These are phyloP conservation scores for Leucocoprinus birnbaumii DNA, from an alignment of 768 basidiomycete genomes.

Conservation along the genomic window DNA sequence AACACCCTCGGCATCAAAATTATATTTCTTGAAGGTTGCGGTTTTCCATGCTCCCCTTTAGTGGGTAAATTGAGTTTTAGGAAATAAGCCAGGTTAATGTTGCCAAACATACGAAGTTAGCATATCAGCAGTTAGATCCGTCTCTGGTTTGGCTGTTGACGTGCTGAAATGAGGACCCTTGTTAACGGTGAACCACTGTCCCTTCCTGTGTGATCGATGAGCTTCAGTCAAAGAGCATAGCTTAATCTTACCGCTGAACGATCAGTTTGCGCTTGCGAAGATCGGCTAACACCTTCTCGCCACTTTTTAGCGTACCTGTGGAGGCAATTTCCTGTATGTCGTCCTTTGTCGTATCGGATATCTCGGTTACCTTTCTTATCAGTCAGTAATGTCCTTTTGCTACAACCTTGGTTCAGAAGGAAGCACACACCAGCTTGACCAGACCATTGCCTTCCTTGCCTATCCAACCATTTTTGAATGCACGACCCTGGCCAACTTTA, in stretches of 20 bases:
- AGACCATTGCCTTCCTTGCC: slow-evolving; percentile 86
- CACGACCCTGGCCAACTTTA: slow-evolving; percentile 92
- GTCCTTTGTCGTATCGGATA: slow-evolving; percentile 71
- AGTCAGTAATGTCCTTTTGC: slow-evolving; percentile 9
- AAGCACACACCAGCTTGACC: slow-evolving; percentile 66
- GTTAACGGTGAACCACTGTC: slow-evolving; percentile 88
- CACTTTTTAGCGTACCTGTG: slow-evolving; percentile 66
- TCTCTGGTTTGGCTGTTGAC: slow-evolving; percentile 89
- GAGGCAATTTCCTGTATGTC: slow-evolving; percentile 73
- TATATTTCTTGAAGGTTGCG: slow-evolving; percentile 94
- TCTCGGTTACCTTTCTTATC: slow-evolving; percentile 48
- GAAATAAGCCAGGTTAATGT: slow-evolving; percentile 5
- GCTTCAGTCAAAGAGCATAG: neutral
- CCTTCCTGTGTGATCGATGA: slow-evolving; percentile 60
- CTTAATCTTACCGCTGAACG: slow-evolving; percentile 60
- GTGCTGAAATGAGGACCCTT: slow-evolving; percentile 90
- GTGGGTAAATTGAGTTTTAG: slow-evolving; percentile 2
- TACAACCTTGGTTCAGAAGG: neutral
- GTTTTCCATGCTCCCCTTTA: slow-evolving; percentile 91
- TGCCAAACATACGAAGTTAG: slow-evolving; percentile 68
- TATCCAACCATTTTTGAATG: slow-evolving; percentile 98
- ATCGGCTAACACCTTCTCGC: slow-evolving; percentile 83
- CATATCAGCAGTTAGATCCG: slow-evolving; percentile 96
- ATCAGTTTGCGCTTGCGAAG: slow-evolving; percentile 90
- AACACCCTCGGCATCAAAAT: slow-evolving; percentile 94